Evolutionary conservation across 1,139 yeast species (phyloP), one percentile per base, ranked within the genome.

Genomic region (Scheffersomyces stambukii): DNA sequence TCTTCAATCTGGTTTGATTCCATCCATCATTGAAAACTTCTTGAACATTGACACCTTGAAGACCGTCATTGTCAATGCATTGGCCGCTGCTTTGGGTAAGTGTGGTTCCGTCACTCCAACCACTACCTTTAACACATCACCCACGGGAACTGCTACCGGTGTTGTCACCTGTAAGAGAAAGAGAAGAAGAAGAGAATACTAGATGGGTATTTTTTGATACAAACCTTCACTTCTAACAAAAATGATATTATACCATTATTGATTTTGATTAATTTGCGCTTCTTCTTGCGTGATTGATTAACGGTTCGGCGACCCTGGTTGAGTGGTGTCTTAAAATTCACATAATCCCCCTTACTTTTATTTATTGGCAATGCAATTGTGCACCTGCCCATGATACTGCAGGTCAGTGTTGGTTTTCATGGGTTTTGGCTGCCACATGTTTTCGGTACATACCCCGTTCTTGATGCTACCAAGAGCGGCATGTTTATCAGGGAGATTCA

Each of bases 21-120:
- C 65, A 23, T 46, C 61, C 13, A 45, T 66, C 34, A 46, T 66
- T 46, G 42, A 61, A 41, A 56, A 57, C 35, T 64, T 66, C 58
- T 62, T 66, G 46, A 64, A 57, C 45, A 33, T 64, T 27, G 52
- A 48, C 26, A 65, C 70, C 20, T 61, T 66, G 40, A 52, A 60
- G 48, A 54, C 67, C 13, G 62, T 65, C 31, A 53, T 61, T 35
- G 60, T 60, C 37, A 66, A 60, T 37, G 70, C 72, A 21, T 63
- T 66, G 48, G 68, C 69, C 41, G 72, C 71, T 39, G 69, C 69
- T 23, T 52, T 57, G 33, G 65, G 65, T 35, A 46, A 61, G 29
- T 66, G 73, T 60, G 57, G 49, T 25, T 61, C 57, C 31, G 36
- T 52, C 13, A 42, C 62, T 8, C 48, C 57, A 31, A 43, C 59